These are phyloP conservation scores for Nidularia sp. DNA, from an alignment of 768 basidiomycete genomes.

Conservation along the genomic window DNA sequence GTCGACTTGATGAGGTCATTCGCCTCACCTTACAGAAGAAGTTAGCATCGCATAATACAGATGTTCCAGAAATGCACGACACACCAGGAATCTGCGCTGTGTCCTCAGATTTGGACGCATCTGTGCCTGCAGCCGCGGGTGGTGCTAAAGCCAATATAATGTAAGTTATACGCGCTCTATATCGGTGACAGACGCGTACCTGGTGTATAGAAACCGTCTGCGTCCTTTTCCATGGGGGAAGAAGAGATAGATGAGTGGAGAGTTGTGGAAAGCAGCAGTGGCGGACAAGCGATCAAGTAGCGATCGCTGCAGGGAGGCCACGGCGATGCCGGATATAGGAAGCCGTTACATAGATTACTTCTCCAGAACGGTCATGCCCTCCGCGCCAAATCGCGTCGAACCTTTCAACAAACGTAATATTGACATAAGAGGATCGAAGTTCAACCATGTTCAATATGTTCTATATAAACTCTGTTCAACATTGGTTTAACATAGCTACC, in stretches of 20 bases:
- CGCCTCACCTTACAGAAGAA: slow-evolving; percentile 17
- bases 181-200: slow-evolving; percentile 25
- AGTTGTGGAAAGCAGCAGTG: not conserved
- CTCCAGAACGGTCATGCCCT: too few relatives aligned
- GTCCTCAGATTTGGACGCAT: slow-evolving; percentile 16
- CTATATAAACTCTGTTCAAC: too few relatives aligned
- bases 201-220: slow-evolving; percentile 75
- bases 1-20: slow-evolving; percentile 73
- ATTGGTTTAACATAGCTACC: too few relatives aligned
- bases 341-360: too few relatives aligned
- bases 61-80: not conserved
- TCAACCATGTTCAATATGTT: too few relatives aligned
- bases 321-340: too few relatives aligned
- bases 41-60: not conserved
- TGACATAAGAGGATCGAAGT: too few relatives aligned
- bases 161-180: slow-evolving; percentile 3
- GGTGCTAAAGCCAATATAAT: slow-evolving; percentile 1
- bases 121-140: slow-evolving; percentile 9
- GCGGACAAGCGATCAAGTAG: not conserved
- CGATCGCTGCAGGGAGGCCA: too few relatives aligned
- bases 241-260: not conserved
- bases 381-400: too few relatives aligned
- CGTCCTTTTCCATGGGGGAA: slow-evolving; percentile 61
- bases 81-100: slow-evolving; percentile 21
- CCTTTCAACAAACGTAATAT: too few relatives aligned